Base-by-base conservation (phyloP, 2,329 filamentous ascomycete species). In the Cladosporium oxysporum region DNA sequence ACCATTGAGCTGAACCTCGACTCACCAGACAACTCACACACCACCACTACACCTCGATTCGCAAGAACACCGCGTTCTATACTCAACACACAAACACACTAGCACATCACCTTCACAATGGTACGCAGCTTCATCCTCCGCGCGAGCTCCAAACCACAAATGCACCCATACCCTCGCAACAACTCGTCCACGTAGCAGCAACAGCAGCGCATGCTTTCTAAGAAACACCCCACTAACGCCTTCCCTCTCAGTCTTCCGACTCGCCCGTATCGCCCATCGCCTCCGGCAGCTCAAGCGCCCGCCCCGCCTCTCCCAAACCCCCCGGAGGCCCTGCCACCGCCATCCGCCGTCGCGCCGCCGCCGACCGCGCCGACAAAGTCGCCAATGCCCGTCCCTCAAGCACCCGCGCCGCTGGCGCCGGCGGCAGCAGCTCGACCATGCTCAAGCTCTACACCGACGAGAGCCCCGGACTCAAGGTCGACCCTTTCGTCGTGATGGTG, bases 391-490 rank as follows among this genome's bases (percentile, higher is more conserved):
- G 95, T 73, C 95, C 95, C 60, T 91, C 90, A 79, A 96, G 91
- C 83, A 99, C 95, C 71, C 88, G 95, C 75, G 89, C 94, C 47
- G 95, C 95, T 37, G 95, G 95, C 73, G 95, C 95, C 21, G 95
- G 95, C 72, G 95, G 95, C 71, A 97, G 93, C 79, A 96, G 91
- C 80, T 96, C 92, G 83, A 99, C 95, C 62, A 99, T 99, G 95
- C 85, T 99, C 84, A 94, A 93, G 81, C 90, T 99, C 53, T 99
- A 99, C 88, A 99, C 95, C 66, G 95, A 99, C 78, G 95, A 99
- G 84, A 96, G 92, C 71, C 95, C 95, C 66, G 95, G 95, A 69
- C 85, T 99, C 75, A 97, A 97, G 85, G 95, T 99, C 71, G 95
- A 99, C 80, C 95, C 95, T 26, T 95, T 99, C 67, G 93, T 99